phyloP scores from a whole-genome alignment of 2,329 filamentous ascomycete genomes.

The Colletotrichum kahawae region DNA sequence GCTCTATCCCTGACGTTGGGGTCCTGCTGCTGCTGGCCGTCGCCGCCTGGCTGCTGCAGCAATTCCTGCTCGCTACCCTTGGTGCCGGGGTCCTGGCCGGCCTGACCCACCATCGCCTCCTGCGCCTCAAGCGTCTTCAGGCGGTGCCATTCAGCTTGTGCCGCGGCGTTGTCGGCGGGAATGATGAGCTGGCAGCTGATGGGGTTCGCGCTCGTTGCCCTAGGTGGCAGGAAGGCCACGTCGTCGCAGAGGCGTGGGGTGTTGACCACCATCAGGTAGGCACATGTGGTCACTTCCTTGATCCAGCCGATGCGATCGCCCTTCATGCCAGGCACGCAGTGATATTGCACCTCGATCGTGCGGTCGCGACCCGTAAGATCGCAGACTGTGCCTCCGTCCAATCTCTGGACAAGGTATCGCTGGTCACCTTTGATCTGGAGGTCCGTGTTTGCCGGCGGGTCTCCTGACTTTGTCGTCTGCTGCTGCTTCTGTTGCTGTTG shows the following conservation, averaged over 20 bases:
- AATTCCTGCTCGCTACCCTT: background rate
- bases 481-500: conserved; percentile 9
- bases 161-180: conserved; percentile 50
- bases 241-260: conserved; percentile 89
- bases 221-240: conserved; percentile 82
- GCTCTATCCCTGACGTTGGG: conserved; percentile 19
- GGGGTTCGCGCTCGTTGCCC: conserved; percentile 75
- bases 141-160: conserved; percentile 29
- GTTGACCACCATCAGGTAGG: conserved; percentile 92
- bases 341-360: conserved; percentile 82
- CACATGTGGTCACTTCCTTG: conserved; percentile 89
- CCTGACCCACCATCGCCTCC: conserved; percentile 36
- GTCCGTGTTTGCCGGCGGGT: conserved; percentile 55
- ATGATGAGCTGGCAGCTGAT: conserved; percentile 80
- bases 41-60: background rate
- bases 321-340: conserved; percentile 77
- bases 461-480: conserved; percentile 2
- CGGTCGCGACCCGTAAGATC: conserved; percentile 83
- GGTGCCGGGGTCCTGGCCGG: background rate
- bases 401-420: conserved; percentile 82
- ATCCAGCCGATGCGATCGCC: conserved; percentile 86
- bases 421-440: conserved; percentile 84
- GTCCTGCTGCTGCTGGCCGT: background rate
- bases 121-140: conserved; percentile 42
- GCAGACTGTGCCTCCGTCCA: conserved; percentile 81